Evolutionary conservation across 345 rosid genomes (phyloP).

Genomic region (Linum lewisii): DNA sequence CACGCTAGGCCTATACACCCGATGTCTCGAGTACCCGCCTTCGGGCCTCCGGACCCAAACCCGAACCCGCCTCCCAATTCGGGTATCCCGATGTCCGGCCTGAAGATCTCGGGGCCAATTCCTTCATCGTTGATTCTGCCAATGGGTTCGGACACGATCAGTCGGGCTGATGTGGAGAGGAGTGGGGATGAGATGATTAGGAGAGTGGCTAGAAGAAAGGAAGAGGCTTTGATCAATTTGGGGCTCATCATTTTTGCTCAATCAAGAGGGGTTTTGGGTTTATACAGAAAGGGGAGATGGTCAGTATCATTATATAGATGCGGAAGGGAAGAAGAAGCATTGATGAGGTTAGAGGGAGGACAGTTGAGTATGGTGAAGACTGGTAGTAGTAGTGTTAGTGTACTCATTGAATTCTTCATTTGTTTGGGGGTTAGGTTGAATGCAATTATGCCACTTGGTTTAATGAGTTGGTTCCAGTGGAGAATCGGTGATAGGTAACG

Average conservation of each 20-base stretch:
- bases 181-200: constrained; percentile 30
- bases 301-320: not conserved
- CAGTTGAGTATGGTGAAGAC: constrained; percentile 31
- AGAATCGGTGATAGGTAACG: too few species aligned
- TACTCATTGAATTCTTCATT: too few species aligned
- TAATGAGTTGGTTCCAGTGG: too few species aligned
- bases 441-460: constrained; percentile 22
- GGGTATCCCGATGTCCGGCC: constrained; percentile 45
- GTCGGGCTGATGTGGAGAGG: constrained; percentile 29
- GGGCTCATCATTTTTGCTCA: not conserved
- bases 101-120: constrained; percentile 24
- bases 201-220: constrained; percentile 8
- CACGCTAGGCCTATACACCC: constrained; percentile 45
- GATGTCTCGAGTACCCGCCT: constrained; percentile 61
- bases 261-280: not conserved
- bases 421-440: constrained; percentile 15
- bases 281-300: not conserved
- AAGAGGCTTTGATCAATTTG: constrained; percentile 29
- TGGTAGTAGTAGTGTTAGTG: constrained; percentile 8
- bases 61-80: constrained; percentile 69
- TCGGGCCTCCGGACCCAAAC: constrained; percentile 52
- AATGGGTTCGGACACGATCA: constrained; percentile 14
- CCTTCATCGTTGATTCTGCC: constrained; percentile 20
- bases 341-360: constrained; percentile 16
- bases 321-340: not conserved